Conservation (phyloP, 139 green algal genomes). For the Limnomonas spitsbergensis region DNA sequence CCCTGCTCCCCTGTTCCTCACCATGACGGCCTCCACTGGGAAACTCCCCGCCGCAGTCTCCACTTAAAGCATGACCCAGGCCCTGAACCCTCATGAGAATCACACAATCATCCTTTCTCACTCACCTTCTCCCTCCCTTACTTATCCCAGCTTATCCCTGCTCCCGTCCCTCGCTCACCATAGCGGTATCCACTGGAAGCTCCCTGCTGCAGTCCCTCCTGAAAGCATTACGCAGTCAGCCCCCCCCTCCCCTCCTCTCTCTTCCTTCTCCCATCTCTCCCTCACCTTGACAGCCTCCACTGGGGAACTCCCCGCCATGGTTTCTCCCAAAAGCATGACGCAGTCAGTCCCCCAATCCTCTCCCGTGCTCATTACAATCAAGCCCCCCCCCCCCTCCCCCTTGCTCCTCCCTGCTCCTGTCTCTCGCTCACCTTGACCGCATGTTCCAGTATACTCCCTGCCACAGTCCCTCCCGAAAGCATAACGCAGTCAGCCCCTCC, state of each 20-base stretch:
- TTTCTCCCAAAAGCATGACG: constrained; percentile 10
- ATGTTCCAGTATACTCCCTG: constrained; percentile 84
- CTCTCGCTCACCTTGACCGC: constrained; percentile 61
- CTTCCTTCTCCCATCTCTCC: neutral
- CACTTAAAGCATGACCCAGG: neutral
- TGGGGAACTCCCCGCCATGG: constrained; percentile 23
- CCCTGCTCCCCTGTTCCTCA: constrained; percentile 13
- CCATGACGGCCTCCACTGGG: constrained; percentile 78
- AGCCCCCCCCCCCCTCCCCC: too few relatives aligned
- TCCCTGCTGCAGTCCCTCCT: constrained; percentile 88
- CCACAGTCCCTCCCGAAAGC: constrained; percentile 94
- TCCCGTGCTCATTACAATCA: too few relatives aligned
- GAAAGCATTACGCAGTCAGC: constrained; percentile 98
- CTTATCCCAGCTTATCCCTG: neutral
- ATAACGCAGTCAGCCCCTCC: constrained; percentile 97
- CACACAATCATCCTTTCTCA: too few relatives aligned
- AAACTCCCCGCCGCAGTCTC: constrained; percentile 12
- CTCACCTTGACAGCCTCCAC: constrained; percentile 78
- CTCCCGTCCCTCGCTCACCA: constrained; percentile 35
- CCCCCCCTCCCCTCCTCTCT: constrained; percentile 67
- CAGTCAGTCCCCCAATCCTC: neutral
- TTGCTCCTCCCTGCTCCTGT: neutral
- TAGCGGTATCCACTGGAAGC: constrained; percentile 83
- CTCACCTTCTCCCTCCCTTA: neutral
- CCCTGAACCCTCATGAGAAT: too few relatives aligned